Percentiles rank a stretch among this genome's conserved stretches.
These are phyloP conservation scores for Bipolaris cookei DNA, from an alignment of 2,329 filamentous ascomycete species.

Conservation along the genomic window DNA sequence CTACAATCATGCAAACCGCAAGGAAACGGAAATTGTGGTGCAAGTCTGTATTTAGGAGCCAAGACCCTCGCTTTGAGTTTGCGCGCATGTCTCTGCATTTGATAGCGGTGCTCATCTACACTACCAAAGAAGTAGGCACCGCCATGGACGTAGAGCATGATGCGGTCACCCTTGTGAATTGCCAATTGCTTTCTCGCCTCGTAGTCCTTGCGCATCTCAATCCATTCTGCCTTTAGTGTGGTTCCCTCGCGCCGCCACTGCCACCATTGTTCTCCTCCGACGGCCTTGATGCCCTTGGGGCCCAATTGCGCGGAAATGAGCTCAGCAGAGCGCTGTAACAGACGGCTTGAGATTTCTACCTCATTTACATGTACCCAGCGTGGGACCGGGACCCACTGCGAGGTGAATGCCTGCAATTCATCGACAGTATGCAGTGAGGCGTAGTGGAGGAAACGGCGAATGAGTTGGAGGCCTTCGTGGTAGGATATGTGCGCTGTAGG, in stretches of 20 bases:
- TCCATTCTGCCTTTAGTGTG: slow-evolving; percentile 86
- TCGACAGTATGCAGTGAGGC: slow-evolving; percentile 90
- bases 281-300: slow-evolving; percentile 70
- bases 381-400: slow-evolving; percentile 88
- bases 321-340: slow-evolving; percentile 68
- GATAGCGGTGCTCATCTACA: slow-evolving; percentile 96
- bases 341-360: slow-evolving; percentile 67
- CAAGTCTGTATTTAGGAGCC: slow-evolving; percentile 82
- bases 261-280: slow-evolving; percentile 83
- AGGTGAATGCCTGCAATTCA: slow-evolving; percentile 88
- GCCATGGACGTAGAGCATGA: slow-evolving; percentile 94
- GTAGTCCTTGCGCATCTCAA: slow-evolving; percentile 89
- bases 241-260: slow-evolving; percentile 70
- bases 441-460: slow-evolving; percentile 84
- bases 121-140: slow-evolving; percentile 96
- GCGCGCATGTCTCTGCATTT: slow-evolving; percentile 92
- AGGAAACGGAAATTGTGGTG: slow-evolving; percentile 94
- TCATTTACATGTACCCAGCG: slow-evolving; percentile 84
- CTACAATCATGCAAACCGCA: slow-evolving; percentile 86
- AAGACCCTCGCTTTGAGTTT: slow-evolving; percentile 91
- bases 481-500: slow-evolving; percentile 93
- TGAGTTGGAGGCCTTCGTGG: slow-evolving; percentile 86
- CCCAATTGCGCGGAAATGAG: slow-evolving; percentile 78
- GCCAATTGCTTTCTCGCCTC: slow-evolving; percentile 69
- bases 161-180: slow-evolving; percentile 66